Evolutionary conservation across 2,329 filamentous ascomycete genomes (phyloP), one percentile per base, ranked within the genome.

Genomic region (Ploettnerulaceae sp.): DNA sequence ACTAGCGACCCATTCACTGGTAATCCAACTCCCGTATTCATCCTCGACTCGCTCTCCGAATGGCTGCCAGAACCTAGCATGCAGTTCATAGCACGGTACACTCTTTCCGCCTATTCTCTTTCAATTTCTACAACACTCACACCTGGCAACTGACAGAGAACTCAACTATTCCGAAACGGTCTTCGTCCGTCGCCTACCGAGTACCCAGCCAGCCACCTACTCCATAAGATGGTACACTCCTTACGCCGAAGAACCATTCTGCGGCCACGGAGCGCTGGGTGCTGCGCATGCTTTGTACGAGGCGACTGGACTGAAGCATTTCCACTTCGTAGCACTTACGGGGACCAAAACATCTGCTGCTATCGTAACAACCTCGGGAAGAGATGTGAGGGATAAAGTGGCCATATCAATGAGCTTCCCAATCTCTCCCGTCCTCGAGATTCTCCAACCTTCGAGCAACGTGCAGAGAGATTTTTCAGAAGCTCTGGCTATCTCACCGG

Each of bases 111-210:
- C n/a, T n/a, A n/a, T n/a, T n/a, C n/a, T n/a, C n/a, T n/a, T n/a
- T n/a, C n/a, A n/a, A n/a, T n/a, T n/a, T n/a, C n/a, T n/a, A n/a
- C n/a, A n/a, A n/a, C n/a, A n/a, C n/a, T n/a, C n/a, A n/a, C n/a
- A n/a, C n/a, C n/a, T n/a, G n/a, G n/a, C n/a, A n/a, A n/a, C n/a
- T n/a, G n/a, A n/a, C n/a, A 36, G 33, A 21, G 33, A 36, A n/a
- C 33, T 36, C 33, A 36, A 36, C 11, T n/a, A 36, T 36, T 36
- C 33, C n/a, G 33, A 36, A 12, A 36, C 33, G 11, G 33, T 36
- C 11, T 36, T 36, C 15, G 33, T 36, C 3, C 18, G 33, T 14
- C 11, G 33, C 4, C 33, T 18, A 3, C 9, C 18, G 5, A 36
- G n/a, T 24, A n/a, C 20, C 11, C 14, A 7, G 3, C 9, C 20